Evolutionary conservation across 2,329 filamentous ascomycete genomes (phyloP), one percentile per base, ranked within the genome.

Genomic region (Fusarium verticillioides): DNA sequence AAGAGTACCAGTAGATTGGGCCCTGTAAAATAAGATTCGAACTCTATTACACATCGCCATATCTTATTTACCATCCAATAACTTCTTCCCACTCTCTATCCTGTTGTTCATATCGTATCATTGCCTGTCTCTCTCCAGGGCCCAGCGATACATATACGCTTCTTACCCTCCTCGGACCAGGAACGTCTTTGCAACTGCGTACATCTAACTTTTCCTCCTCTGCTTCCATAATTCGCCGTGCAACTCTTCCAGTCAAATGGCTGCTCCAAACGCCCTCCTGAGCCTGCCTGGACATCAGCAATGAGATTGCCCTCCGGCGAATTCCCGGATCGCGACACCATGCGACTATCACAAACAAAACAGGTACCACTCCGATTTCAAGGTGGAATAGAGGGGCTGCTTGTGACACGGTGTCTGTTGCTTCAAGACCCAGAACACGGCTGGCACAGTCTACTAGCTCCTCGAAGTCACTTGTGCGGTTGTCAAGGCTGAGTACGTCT

Each of bases 1-100:
- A 23, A 23, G 23, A 23, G 23, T 23, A 23, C 23, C 23, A 23
- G 23, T 23, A 23, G 23, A 23, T 23, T 23, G 23, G 23, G 23
- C 23, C 23, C 23, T 23, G 23, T 23, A 23, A 23, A 23, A 23
- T 23, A 23, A 23, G 23, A 23, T 23, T 23, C 23, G 23, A 23
- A 13, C 3, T 13, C 23, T 3, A 0, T 26, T 3, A 10, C 1
- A 15, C 2, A 28, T 46, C 9, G 12, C 26, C 0, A 0, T 2
- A 2, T 4, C 0, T 28, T 10, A 15, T 47, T 6, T 47, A 47
- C 44, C 44, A 47, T 11, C 4, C 44, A n/a, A 30, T 47, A 5
- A 0, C 13, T 21, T 47, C 44, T 19, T 30, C 44, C 44, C 44
- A 47, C 13, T 47, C 44, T 2, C 26, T 47, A 30, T 47, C 26